Evolutionary conservation across 441 rosid genomes (phyloP).

Genomic region (Erodium chrysanthum): DNA sequence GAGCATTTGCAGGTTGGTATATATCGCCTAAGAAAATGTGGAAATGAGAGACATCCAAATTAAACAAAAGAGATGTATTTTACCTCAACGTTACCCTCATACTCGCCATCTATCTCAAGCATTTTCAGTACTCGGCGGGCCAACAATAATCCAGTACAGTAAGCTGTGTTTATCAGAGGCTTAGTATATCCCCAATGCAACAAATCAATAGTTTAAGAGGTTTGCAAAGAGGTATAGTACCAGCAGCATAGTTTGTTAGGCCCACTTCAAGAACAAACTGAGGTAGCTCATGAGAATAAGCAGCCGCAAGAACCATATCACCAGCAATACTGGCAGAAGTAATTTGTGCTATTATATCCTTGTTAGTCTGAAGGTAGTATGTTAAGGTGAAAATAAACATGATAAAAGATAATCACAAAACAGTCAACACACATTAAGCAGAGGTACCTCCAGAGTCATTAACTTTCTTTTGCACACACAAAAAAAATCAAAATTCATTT

Average conservation of each 20-base stretch:
- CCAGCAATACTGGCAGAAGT: constrained; percentile 9
- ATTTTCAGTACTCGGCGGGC: constrained; percentile 9
- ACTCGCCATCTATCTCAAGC: constrained; percentile 5
- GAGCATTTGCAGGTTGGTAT: background rate
- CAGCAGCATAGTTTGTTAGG: constrained; percentile 7
- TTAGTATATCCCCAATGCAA: background rate
- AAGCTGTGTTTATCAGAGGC: background rate
- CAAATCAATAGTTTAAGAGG: background rate
- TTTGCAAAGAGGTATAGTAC: background rate
- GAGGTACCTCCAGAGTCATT: background rate
- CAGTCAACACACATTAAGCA: background rate
- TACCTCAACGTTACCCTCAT: constrained; percentile 8
- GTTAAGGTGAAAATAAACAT: background rate
- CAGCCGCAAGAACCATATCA: constrained; percentile 8
- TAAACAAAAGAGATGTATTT: background rate
- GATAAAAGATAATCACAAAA: background rate
- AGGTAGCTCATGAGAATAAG: constrained; percentile 6
- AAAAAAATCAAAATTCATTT: too few relatives aligned
- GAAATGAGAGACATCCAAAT: background rate
- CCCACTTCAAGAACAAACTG: constrained; percentile 8
- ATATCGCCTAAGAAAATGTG: background rate
- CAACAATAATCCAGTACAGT: constrained; percentile 8
- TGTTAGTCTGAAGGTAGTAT: constrained; percentile 5
- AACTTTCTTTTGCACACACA: too few relatives aligned
- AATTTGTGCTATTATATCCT: constrained; percentile 5